Evolutionary conservation across 2,329 filamentous ascomycete species (phyloP).

Genomic region (Fonsecaea erecta): DNA sequence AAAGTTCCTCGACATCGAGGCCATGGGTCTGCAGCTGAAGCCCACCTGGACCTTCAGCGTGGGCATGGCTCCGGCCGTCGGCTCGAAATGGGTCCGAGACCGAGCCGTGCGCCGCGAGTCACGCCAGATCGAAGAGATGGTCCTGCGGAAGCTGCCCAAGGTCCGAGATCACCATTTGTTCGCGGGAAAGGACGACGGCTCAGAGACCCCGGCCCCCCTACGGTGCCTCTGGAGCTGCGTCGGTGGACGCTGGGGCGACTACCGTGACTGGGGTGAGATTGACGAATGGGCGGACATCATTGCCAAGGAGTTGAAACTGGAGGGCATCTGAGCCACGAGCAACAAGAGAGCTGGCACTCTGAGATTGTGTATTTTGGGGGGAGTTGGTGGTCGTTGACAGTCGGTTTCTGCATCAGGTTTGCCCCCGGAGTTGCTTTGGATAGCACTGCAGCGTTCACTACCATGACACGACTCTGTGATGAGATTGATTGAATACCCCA

Average conservation of each 20-base stretch:
- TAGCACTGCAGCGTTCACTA: conserved; percentile 1
- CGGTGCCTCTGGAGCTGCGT: conserved; percentile 27
- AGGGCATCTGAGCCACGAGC: conserved; percentile 7
- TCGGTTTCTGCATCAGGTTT: background rate
- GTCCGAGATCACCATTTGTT: conserved; percentile 31
- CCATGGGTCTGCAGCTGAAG: conserved; percentile 28
- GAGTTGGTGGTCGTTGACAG: background rate
- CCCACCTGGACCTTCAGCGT: conserved; percentile 33
- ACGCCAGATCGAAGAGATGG: conserved; percentile 11
- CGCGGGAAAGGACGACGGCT: conserved; percentile 28
- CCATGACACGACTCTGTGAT: conserved; percentile 2
- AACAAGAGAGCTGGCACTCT: background rate
- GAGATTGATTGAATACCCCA: conserved; percentile 37
- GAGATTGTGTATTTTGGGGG: background rate
- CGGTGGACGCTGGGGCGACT: conserved; percentile 30
- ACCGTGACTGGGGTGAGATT: conserved; percentile 31
- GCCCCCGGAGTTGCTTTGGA: background rate
- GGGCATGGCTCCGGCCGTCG: conserved; percentile 21
- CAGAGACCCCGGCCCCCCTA: conserved; percentile 12
- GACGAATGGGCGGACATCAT: conserved; percentile 29
- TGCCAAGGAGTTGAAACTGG: conserved; percentile 29
- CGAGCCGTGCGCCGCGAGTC: conserved; percentile 20
- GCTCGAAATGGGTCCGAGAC: conserved; percentile 23
- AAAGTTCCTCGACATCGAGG: conserved; percentile 32
- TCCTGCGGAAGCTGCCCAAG: conserved; percentile 27